Percentiles rank a stretch among this genome's conserved stretches.
Evolutionary conservation across 2,329 filamentous ascomycete species (phyloP).

Genomic region (Colletotrichum sojae): DNA sequence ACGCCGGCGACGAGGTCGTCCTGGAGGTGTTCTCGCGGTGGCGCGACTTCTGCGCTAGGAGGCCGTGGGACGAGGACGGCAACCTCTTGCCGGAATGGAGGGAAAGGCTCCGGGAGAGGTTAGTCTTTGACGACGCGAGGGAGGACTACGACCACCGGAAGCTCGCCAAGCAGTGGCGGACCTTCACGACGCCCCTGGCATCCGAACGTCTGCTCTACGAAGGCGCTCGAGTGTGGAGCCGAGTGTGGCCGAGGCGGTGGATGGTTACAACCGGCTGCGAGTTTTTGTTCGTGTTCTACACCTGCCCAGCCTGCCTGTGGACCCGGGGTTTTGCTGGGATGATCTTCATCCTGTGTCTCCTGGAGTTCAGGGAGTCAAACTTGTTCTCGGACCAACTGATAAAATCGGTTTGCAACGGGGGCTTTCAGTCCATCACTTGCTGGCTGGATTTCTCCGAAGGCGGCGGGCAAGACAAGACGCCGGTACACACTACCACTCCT

Average conservation of each 20-base stretch:
- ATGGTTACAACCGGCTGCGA: neutral
- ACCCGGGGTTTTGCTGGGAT: too few relatives aligned
- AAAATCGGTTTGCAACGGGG: too few relatives aligned
- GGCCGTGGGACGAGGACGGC: constrained; percentile 5
- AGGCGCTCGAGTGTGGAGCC: neutral
- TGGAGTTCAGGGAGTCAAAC: too few relatives aligned
- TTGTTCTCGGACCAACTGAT: too few relatives aligned
- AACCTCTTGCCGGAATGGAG: constrained; percentile 8
- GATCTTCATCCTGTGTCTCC: too few relatives aligned
- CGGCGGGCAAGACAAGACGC: too few relatives aligned
- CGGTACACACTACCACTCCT: too few relatives aligned
- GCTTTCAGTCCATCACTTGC: too few relatives aligned
- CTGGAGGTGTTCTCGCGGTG: constrained; percentile 12
- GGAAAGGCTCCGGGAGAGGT: neutral
- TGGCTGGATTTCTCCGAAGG: too few relatives aligned
- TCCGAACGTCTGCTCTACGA: neutral
- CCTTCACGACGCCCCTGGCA: neutral
- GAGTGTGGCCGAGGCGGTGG: constrained; percentile 1
- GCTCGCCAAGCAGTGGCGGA: neutral
- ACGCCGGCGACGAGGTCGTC: constrained; percentile 15
- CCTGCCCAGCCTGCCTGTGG: too few relatives aligned
- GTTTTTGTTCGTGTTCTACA: neutral
- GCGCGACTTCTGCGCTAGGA: constrained; percentile 10
- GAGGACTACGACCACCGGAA: neutral
- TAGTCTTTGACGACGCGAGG: neutral